Evolutionary conservation across 2,329 filamentous ascomycete genomes (phyloP).

Genomic region (Ceratocystis colombiana): DNA sequence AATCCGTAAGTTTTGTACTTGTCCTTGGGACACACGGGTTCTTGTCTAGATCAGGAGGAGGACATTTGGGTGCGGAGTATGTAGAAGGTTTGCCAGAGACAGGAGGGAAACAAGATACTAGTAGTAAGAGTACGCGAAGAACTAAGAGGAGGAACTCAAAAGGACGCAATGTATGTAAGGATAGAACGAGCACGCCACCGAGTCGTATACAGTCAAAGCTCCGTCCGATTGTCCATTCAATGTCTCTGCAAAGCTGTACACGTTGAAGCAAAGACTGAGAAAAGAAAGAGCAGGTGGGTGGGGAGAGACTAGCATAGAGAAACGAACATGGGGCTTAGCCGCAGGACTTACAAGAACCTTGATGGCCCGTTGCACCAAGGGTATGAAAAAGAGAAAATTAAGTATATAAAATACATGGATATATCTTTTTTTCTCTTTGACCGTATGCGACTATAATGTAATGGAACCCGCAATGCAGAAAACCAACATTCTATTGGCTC

Average conservation of each 20-base stretch:
- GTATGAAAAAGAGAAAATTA: background rate
- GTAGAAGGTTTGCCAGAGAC: background rate
- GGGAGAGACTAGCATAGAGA: constrained; percentile 1
- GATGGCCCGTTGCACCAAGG: constrained; percentile 18
- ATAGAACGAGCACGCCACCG: background rate
- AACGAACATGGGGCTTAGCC: constrained; percentile 8
- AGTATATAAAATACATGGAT: background rate
- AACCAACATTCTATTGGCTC: background rate
- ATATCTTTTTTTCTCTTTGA: background rate
- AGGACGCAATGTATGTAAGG: background rate
- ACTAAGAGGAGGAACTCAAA: constrained; percentile 1
- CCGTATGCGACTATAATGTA: background rate
- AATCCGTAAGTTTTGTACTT: background rate
- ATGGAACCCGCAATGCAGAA: background rate
- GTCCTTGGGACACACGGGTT: constrained; percentile 6
- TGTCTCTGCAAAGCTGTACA: background rate
- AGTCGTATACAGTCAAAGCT: constrained; percentile 2
- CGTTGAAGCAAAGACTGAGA: background rate
- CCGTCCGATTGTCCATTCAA: background rate
- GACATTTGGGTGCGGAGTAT: background rate
- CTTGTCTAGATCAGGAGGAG: background rate
- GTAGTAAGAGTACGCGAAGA: background rate
- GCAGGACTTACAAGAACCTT: constrained; percentile 20
- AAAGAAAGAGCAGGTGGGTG: background rate
- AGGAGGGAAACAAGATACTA: background rate